Base-by-base conservation (phyloP, 495 filamentous ascomycete genomes). In the Tuber brumale region DNA sequence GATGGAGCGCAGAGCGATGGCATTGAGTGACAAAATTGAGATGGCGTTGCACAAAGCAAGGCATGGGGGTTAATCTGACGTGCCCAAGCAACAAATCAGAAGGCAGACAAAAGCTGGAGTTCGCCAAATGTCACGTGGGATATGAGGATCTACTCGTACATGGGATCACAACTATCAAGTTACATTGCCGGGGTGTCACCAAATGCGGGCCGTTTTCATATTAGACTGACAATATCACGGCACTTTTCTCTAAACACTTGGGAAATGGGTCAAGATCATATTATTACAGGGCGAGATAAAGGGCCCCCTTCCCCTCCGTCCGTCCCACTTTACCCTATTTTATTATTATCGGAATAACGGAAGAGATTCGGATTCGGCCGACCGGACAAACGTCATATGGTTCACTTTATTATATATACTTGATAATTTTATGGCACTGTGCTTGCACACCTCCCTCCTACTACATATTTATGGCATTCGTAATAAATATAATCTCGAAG, bases 1-100 rank as follows among this genome's bases (percentile, higher is more conserved):
- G 57, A 66, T 66, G 57, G 14, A 35, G 57, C 5, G 57, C 57
- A 66, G 57, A 66, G 57, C 57, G 57, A 66, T 66, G 57, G 57
- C 57, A 66, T 35, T 35, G 12, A 35, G 27, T 66, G 57, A 66
- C 27, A 35, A 66, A 66, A 66, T 66, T 66, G 27, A 35, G 57
- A 66, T 66, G 57, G 27, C 27, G 57, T 66, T 31, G 57, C 57
- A 18, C 57, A 66, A 18, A 7, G 31, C 27, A 14, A 35, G 18
- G 57, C 57, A 19, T 18, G 57, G 57, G 57, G 27, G 57, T 35
- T 66, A 35, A 66, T 35, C 35, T 66, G 27, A 66, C 31, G 6
- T 27, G 27, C 27, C 27, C 14, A 12, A 66, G 57, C 57, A 61
- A 31, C 51, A 66, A 66, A 66, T 66, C 57, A 66, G 57, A 35